Evolutionary conservation across 1,284 basidiomycete genomes (phyloP).

Genomic region (Sanghuangporus sanghuang): DNA sequence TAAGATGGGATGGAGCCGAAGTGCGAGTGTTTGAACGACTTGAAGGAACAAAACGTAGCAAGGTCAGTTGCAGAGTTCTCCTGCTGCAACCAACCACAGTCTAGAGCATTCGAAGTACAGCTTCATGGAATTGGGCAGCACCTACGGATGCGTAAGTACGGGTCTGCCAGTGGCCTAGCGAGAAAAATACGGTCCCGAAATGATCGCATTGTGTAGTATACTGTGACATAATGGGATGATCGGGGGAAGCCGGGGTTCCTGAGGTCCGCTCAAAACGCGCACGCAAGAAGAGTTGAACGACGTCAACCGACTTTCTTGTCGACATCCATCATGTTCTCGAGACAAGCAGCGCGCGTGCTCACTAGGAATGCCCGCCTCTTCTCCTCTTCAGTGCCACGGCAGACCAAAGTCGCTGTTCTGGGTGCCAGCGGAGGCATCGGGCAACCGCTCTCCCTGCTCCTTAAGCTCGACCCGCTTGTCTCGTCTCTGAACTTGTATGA

Average conservation of each 20-base stretch:
- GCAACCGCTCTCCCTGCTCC: slow-evolving; percentile 84
- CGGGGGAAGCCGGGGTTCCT: not conserved
- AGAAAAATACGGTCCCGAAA: not conserved
- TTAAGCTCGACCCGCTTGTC: slow-evolving; percentile 84
- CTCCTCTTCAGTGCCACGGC: slow-evolving; percentile 70
- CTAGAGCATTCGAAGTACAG: not conserved
- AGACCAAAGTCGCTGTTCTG: slow-evolving; percentile 84
- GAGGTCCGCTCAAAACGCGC: not conserved
- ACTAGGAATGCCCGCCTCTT: slow-evolving; percentile 57
- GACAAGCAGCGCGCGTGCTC: slow-evolving; percentile 45
- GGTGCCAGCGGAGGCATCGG: slow-evolving; percentile 93
- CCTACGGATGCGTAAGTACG: not conserved
- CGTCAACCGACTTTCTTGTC: not conserved
- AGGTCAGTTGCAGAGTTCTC: too few species aligned
- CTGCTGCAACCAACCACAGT: not conserved
- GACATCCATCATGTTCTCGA: slow-evolving; percentile 45
- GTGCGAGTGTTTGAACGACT: too few species aligned
- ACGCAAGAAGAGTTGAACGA: not conserved
- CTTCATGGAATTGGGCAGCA: too few species aligned
- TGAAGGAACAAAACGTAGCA: too few species aligned
- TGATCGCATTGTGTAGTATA: not conserved
- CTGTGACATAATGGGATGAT: not conserved
- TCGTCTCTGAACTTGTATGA: slow-evolving; percentile 80
- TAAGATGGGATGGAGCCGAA: too few species aligned
- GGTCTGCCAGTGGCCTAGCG: not conserved